These are phyloP conservation scores for Penicillium maclennaniae DNA, from an alignment of 495 filamentous ascomycete species.

Conservation along the genomic window DNA sequence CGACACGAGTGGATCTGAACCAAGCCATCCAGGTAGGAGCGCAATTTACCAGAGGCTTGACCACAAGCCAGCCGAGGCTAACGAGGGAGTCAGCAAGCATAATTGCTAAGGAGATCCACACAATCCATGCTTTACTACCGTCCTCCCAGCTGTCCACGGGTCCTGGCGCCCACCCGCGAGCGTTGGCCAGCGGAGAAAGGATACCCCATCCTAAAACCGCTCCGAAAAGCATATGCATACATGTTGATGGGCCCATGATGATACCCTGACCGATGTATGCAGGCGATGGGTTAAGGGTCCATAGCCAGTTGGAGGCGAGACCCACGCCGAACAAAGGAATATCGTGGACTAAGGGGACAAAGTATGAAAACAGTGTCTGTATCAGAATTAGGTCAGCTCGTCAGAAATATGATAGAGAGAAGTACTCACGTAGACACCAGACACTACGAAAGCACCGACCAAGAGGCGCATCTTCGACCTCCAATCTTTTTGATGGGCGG, in stretches of 20 bases:
- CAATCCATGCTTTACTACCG: constrained; percentile 96
- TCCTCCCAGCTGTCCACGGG: constrained; percentile 80
- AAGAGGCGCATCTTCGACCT: constrained; percentile 59
- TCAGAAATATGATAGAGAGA: not conserved
- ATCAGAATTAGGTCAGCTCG: constrained; percentile 11
- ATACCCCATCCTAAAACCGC: constrained; percentile 89
- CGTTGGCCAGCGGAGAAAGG: constrained; percentile 82
- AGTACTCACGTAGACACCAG: constrained; percentile 48
- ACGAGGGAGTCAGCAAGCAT: constrained; percentile 94
- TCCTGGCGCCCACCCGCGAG: constrained; percentile 84
- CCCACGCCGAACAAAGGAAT: constrained; percentile 77
- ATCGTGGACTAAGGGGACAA: constrained; percentile 78
- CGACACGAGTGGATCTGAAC: constrained; percentile 23
- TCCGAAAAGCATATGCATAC: constrained; percentile 91
- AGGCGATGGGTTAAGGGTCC: constrained; percentile 92
- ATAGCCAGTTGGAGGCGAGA: constrained; percentile 80
- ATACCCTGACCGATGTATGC: constrained; percentile 81
- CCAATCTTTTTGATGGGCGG: constrained; percentile 52
- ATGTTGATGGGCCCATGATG: constrained; percentile 88
- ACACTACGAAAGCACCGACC: constrained; percentile 54
- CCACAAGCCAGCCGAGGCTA: constrained; percentile 76
- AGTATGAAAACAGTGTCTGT: constrained; percentile 85
- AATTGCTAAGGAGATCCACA: constrained; percentile 91
- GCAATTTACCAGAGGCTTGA: constrained; percentile 53
- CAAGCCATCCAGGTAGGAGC: constrained; percentile 34